A percentile compares a stretch with the other conserved stretches of the same genome.
Evolutionary conservation across 1,284 basidiomycete species (phyloP).

Genomic region (Trametes polyzona): DNA sequence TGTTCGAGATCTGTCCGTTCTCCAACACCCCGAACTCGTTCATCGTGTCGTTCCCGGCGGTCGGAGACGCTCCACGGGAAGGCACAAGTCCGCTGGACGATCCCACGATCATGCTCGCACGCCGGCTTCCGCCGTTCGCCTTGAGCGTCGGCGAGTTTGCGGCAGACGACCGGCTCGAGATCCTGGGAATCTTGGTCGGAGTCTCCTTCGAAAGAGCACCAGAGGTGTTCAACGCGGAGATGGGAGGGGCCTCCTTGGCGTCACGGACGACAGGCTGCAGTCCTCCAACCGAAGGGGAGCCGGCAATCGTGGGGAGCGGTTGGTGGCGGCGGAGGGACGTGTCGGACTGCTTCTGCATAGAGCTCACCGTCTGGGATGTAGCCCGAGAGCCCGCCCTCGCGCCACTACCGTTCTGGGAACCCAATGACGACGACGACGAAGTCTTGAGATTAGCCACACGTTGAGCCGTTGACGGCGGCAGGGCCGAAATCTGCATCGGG

Average conservation of each 20-base stretch:
- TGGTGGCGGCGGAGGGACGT: constrained; percentile 74
- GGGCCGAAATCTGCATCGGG: constrained; percentile 85
- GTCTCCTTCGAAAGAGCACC: constrained; percentile 72
- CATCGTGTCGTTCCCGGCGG: constrained; percentile 46
- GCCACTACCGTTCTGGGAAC: constrained; percentile 48
- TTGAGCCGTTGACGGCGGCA: constrained; percentile 78
- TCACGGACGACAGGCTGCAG: constrained; percentile 52
- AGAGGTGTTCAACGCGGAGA: constrained; percentile 52
- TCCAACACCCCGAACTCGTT: constrained; percentile 85
- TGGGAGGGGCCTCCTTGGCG: constrained; percentile 56
- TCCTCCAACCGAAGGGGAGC: constrained; percentile 84
- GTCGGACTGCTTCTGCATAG: constrained; percentile 82
- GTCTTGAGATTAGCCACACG: constrained; percentile 79
- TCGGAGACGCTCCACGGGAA: constrained; percentile 70
- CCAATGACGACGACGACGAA: constrained; percentile 45
- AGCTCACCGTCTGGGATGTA: constrained; percentile 77
- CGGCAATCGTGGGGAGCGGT: constrained; percentile 86
- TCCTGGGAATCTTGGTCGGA: constrained; percentile 94
- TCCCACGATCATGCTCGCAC: constrained; percentile 62
- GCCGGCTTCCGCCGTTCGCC: constrained; percentile 53
- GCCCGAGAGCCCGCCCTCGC: constrained; percentile 58
- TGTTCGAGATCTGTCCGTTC: constrained; percentile 49
- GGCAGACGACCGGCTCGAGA: constrained; percentile 78
- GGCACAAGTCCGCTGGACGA: constrained; percentile 44
- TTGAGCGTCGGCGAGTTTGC: constrained; percentile 68